Percentiles rank a stretch among this genome's conserved stretches.
These are phyloP conservation scores for Schizochytrium sp. DNA, from an alignment of 108 stramenopile species.

Conservation along the genomic window DNA sequence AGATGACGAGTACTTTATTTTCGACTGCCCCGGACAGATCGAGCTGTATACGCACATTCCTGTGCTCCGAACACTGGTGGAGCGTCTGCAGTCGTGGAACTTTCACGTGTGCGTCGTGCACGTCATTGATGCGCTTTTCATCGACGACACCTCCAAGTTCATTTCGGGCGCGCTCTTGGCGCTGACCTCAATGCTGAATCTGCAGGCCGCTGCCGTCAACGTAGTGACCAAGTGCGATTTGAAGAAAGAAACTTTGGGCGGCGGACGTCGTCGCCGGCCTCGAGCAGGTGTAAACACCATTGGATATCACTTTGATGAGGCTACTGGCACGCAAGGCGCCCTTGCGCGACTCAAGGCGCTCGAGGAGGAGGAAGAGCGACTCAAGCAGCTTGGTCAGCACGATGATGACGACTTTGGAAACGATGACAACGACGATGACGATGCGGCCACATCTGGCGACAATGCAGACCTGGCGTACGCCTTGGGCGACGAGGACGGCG, in stretches of 20 bases:
- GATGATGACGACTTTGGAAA: too few species aligned
- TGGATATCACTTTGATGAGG: background rate
- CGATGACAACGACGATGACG: background rate
- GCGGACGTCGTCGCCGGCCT: background rate
- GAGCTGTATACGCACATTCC: constrained; percentile 94
- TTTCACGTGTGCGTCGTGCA: constrained; percentile 81
- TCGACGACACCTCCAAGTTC: constrained; percentile 76
- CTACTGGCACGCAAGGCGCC: background rate
- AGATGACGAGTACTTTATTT: constrained; percentile 91
- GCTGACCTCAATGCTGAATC: constrained; percentile 83
- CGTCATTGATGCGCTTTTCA: constrained; percentile 73
- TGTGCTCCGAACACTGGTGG: constrained; percentile 75
- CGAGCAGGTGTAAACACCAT: background rate
- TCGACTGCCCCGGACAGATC: constrained; percentile 98
- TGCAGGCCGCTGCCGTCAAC: constrained; percentile 90
- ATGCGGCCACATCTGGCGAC: background rate
- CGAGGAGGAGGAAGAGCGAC: background rate
- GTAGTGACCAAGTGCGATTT: constrained; percentile 90
- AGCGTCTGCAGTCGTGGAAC: constrained; percentile 71
- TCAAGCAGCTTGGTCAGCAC: background rate
- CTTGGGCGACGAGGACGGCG: constrained; percentile 32
- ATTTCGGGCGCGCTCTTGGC: constrained; percentile 77
- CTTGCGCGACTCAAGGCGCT: background rate
- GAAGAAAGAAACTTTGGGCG: constrained; percentile 54
- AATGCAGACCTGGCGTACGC: background rate